Percentiles rank a stretch among this genome's conserved stretches.
phyloP scores from a whole-genome alignment of 1,139 yeast genomes.

The Hemisphaericaspora xylofermentans region DNA sequence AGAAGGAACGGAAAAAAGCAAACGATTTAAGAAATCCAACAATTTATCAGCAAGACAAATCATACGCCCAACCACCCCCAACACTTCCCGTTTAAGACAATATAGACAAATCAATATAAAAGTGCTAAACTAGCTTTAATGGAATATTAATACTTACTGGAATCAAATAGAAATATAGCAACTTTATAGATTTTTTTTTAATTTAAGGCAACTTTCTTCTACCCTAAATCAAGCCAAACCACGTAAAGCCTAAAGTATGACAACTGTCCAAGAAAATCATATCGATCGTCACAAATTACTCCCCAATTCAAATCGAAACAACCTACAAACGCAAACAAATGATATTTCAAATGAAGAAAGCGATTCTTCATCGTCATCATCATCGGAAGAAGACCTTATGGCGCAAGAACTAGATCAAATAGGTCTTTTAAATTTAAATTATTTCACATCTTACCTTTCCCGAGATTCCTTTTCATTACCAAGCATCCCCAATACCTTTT shows the following conservation, averaged over 20 bases:
- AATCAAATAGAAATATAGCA: too few species aligned
- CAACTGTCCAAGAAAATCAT: background rate
- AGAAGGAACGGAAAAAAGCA: too few species aligned
- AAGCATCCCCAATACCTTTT: constrained; percentile 18
- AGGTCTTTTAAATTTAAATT: constrained; percentile 35
- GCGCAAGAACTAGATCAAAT: constrained; percentile 47
- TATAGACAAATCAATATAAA: too few species aligned
- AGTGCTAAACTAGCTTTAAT: too few species aligned
- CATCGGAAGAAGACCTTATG: constrained; percentile 30
- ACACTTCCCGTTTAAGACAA: too few species aligned
- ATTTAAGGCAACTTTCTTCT: background rate
- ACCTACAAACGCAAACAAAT: background rate
- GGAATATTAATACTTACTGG: too few species aligned
- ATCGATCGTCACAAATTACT: background rate
- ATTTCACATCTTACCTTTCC: constrained; percentile 9
- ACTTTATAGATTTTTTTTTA: too few species aligned
- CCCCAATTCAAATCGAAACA: background rate
- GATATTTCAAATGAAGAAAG: background rate
- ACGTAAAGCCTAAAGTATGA: too few species aligned
- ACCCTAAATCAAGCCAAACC: too few species aligned
- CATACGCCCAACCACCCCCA: too few species aligned
- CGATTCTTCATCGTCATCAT: constrained; percentile 3
- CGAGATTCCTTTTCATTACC: constrained; percentile 12
- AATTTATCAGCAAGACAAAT: too few species aligned
- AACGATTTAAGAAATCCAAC: too few species aligned